These are phyloP conservation scores for Fusarium penzigii DNA, from an alignment of 2,329 filamentous ascomycete species.

Conservation along the genomic window DNA sequence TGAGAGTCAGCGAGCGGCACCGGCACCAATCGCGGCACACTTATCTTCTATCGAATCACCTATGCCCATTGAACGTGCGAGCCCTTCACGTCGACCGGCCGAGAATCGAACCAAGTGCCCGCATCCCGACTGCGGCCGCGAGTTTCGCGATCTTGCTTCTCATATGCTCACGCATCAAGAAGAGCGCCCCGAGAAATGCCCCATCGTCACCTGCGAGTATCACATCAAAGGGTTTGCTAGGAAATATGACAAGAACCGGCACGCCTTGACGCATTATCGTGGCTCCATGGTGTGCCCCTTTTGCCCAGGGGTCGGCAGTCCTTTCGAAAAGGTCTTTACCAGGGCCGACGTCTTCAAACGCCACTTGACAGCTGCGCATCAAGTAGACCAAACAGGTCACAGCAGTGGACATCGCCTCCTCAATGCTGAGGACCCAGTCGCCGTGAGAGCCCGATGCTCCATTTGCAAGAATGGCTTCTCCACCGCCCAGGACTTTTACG, in stretches of 20 bases:
- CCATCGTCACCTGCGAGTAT: conserved; percentile 90
- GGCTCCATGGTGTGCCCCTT: conserved; percentile 98
- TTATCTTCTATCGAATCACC: conserved; percentile 24
- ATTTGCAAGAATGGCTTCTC: conserved; percentile 80
- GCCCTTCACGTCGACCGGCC: conserved; percentile 33
- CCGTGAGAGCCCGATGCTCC: conserved; percentile 79
- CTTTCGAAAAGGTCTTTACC: conserved; percentile 94
- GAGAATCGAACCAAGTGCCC: conserved; percentile 53
- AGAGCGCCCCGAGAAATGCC: conserved; percentile 93
- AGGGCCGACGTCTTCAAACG: conserved; percentile 96
- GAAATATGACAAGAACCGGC: conserved; percentile 97
- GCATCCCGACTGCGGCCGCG: conserved; percentile 58
- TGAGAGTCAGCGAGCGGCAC: conserved; percentile 13
- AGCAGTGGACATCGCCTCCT: conserved; percentile 65
- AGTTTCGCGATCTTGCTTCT: conserved; percentile 70
- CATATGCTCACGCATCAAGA: conserved; percentile 97
- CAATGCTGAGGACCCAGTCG: conserved; percentile 18
- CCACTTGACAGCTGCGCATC: conserved; percentile 89
- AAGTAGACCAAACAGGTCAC: conserved; percentile 90
- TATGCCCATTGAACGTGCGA: conserved; percentile 29
- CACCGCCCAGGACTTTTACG: conserved; percentile 94
- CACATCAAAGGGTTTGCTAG: conserved; percentile 91
- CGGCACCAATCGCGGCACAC: conserved; percentile 13
- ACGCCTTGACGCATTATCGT: conserved; percentile 96
- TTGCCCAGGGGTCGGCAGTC: conserved; percentile 83